A percentile compares a stretch with the other conserved stretches of the same genome.
Evolutionary conservation across 257 asterid genomes (phyloP).

Genomic region (Ophiorrhiza pumila): DNA sequence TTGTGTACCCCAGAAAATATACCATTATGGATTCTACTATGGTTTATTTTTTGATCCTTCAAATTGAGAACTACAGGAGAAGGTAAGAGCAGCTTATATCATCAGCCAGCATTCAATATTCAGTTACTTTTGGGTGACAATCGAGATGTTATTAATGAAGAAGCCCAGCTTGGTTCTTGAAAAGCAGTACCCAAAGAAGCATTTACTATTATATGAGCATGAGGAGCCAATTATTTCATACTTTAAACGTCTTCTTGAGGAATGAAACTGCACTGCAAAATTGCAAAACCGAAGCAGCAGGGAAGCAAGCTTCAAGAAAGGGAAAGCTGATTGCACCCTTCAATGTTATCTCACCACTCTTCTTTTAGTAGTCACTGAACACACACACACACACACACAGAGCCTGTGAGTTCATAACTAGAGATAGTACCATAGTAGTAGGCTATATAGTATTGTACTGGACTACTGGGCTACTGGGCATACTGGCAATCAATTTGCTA

Average conservation of each 20-base stretch:
- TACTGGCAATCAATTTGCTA: constrained; percentile 28
- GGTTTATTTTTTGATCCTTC: not conserved
- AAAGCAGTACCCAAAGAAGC: constrained; percentile 20
- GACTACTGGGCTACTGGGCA: not conserved
- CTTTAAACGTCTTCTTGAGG: constrained; percentile 10
- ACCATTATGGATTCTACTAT: too few species aligned
- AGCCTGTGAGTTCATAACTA: constrained; percentile 7
- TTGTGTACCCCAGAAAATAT: not conserved
- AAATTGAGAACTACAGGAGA: not conserved
- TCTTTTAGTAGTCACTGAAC: constrained; percentile 25
- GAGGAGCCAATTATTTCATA: constrained; percentile 34
- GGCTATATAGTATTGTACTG: constrained; percentile 19
- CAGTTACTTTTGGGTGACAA: not conserved
- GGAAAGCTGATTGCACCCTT: constrained; percentile 28
- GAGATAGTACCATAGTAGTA: too few species aligned
- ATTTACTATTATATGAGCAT: constrained; percentile 28
- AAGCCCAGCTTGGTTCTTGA: constrained; percentile 12
- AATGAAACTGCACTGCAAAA: constrained; percentile 11
- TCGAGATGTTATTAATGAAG: constrained; percentile 2
- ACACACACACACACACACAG: too few species aligned
- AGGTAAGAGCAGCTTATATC: not conserved
- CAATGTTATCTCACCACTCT: constrained; percentile 24
- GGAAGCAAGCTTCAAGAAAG: constrained; percentile 33
- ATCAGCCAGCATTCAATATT: constrained; percentile 12
- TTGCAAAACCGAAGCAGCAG: constrained; percentile 25